Conservation (phyloP, 805 yeast genomes). For the Candida pseudoglaebosa region DNA sequence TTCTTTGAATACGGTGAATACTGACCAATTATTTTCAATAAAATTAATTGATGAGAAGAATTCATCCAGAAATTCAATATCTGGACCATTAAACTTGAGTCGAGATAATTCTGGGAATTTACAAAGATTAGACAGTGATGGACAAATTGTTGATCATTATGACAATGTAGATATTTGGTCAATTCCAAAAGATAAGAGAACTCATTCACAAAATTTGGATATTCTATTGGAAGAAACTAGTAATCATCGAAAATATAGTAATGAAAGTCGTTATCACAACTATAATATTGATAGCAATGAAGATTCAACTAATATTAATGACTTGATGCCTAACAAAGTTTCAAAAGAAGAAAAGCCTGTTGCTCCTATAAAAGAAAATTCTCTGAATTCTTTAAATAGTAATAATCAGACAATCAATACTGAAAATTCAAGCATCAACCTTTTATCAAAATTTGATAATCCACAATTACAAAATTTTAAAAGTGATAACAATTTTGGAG, state of each 20-base stretch:
- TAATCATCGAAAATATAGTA: constrained; percentile 14
- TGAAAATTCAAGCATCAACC: constrained; percentile 10
- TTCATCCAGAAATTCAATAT: constrained; percentile 27
- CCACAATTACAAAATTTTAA: constrained; percentile 11
- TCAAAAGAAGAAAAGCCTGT: too few relatives aligned
- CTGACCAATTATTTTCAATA: constrained; percentile 77
- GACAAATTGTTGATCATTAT: constrained; percentile 32
- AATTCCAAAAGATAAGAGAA: constrained; percentile 15
- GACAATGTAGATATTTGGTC: not conserved
- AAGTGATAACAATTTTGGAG: constrained; percentile 9
- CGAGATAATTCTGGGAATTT: constrained; percentile 30
- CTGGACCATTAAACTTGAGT: constrained; percentile 22
- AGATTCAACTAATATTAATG: constrained; percentile 12
- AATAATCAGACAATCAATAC: constrained; percentile 4
- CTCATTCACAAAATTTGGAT: constrained; percentile 24
- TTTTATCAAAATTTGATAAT: constrained; percentile 17
- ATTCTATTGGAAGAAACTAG: constrained; percentile 25
- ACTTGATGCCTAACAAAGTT: too few relatives aligned
- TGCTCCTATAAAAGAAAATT: constrained; percentile 11
- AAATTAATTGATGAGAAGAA: constrained; percentile 60
- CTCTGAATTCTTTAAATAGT: not conserved
- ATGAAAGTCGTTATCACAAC: constrained; percentile 4
- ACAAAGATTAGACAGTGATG: constrained; percentile 44
- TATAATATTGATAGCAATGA: not conserved
- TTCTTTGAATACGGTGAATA: constrained; percentile 79